These are phyloP conservation scores for Neurospora sp. DNA, from an alignment of 495 filamentous ascomycete genomes.

Conservation along the genomic window DNA sequence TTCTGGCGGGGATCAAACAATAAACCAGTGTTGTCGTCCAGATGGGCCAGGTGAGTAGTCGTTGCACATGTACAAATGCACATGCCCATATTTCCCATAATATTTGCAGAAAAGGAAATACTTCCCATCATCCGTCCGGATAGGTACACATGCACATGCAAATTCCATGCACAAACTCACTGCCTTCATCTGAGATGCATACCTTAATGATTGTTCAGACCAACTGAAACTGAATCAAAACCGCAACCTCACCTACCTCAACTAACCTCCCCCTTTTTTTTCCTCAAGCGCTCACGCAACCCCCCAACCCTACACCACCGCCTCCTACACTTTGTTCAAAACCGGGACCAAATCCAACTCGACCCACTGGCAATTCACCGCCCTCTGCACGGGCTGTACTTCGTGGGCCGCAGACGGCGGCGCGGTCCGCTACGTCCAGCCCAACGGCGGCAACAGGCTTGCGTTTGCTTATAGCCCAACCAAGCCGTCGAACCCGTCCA, in stretches of 20 bases:
- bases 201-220: neutral
- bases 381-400: constrained; percentile 33
- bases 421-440: constrained; percentile 9
- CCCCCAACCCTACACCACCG: constrained; percentile 21
- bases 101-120: neutral
- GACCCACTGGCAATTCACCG: constrained; percentile 37
- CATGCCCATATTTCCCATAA: neutral
- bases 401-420: constrained; percentile 16
- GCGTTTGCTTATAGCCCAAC: constrained; percentile 32
- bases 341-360: constrained; percentile 25
- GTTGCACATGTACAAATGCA: neutral
- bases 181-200: neutral
- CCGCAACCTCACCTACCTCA: neutral
- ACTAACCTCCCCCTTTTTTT: neutral
- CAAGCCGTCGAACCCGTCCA: constrained; percentile 21
- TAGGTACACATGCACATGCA: neutral
- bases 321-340: constrained; percentile 22
- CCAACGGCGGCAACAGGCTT: constrained; percentile 28
- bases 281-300: constrained; percentile 19
- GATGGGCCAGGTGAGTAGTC: constrained; percentile 29
- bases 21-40: constrained; percentile 16
- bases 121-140: neutral
- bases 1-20: constrained; percentile 24
- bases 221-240: neutral
- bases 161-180: neutral